phyloP scores from a whole-genome alignment of 1,284 basidiomycete species.

The Ceratobasidium sp. region DNA sequence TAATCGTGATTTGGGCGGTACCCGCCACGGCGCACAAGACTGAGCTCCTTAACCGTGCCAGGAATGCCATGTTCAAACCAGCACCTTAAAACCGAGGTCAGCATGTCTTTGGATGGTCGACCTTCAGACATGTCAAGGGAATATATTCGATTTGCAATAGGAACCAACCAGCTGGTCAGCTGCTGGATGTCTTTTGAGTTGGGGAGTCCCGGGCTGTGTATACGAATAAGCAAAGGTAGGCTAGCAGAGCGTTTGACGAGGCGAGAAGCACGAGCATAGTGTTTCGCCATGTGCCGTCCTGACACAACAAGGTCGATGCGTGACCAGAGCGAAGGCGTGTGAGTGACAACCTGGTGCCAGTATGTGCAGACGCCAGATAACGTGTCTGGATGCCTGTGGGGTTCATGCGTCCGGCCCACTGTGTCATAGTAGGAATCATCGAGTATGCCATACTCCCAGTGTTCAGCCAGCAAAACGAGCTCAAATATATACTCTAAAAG shows the following conservation, averaged over 20 bases:
- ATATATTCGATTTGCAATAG: background rate
- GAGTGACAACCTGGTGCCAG: slow-evolving; percentile 6
- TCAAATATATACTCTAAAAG: slow-evolving; percentile 7
- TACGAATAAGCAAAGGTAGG: background rate
- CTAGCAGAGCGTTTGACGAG: background rate
- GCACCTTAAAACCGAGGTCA: background rate
- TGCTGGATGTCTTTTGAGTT: background rate
- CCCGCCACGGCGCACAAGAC: background rate
- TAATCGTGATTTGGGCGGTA: background rate
- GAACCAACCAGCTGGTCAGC: background rate
- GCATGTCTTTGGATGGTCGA: background rate
- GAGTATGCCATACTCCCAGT: background rate
- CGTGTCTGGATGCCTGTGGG: too few species aligned
- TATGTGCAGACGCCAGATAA: background rate
- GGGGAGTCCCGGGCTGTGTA: background rate
- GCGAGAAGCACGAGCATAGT: background rate
- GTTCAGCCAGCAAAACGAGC: background rate
- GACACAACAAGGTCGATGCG: slow-evolving; percentile 4
- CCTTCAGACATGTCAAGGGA: background rate
- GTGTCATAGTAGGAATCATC: too few species aligned
- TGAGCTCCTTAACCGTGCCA: background rate
- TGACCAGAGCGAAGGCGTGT: background rate
- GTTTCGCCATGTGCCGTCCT: too few species aligned
- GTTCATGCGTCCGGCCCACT: too few species aligned
- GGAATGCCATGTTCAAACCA: background rate